Percentiles rank a stretch among this genome's conserved stretches.
Conservation (phyloP, 1,139 yeast genomes). For the Yamadazyma triangularis region DNA sequence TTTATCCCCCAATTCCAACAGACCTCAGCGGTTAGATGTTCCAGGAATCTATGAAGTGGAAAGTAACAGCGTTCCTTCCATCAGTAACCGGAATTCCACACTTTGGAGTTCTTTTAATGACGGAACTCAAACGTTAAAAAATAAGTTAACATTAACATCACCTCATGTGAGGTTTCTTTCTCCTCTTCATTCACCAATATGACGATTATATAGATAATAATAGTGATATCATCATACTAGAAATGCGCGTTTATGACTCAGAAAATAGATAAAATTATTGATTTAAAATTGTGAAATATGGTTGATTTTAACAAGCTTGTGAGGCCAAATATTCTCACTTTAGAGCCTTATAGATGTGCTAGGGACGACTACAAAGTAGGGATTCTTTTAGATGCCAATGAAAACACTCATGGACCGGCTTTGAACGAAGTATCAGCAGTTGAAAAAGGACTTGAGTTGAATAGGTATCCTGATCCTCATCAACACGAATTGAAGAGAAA, state of each 20-base stretch:
- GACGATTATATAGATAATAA: no score
- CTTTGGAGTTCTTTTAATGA: no score
- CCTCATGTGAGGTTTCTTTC: no score
- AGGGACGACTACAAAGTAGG: slow-evolving; percentile 90
- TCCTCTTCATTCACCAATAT: no score
- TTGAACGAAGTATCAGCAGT: slow-evolving; percentile 24
- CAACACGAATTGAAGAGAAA: slow-evolving; percentile 74
- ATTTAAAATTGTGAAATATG: no score
- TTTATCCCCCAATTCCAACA: slow-evolving; percentile 25
- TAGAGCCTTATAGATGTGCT: slow-evolving; percentile 94
- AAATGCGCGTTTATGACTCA: no score
- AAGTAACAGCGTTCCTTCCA: no score
- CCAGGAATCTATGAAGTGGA: slow-evolving; percentile 18
- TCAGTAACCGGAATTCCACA: no score
- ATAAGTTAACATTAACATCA: no score
- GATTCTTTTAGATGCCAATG: slow-evolving; percentile 88
- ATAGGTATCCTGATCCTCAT: slow-evolving; percentile 97
- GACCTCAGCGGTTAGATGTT: slow-evolving; percentile 18
- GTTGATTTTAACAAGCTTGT: slow-evolving; percentile 51
- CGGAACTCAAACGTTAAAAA: no score
- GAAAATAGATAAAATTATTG: no score
- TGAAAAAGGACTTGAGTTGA: slow-evolving; percentile 47
- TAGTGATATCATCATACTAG: no score
- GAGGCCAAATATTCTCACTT: slow-evolving; percentile 74
- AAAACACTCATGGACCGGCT: slow-evolving; percentile 91